Conservation (phyloP, 169 alveolate species). For the Plasmodium cynomolgi region DNA sequence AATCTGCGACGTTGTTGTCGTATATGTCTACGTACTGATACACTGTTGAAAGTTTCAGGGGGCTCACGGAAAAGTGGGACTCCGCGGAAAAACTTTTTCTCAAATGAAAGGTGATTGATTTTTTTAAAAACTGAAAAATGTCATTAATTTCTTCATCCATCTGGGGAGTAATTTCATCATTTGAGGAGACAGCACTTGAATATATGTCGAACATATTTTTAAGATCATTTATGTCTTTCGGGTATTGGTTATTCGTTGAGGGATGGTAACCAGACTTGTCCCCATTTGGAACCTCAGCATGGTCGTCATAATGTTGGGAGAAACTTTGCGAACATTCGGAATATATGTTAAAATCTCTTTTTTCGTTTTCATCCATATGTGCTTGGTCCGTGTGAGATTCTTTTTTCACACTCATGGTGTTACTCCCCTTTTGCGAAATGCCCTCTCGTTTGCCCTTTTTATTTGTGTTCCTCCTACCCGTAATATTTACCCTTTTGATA, state of each 20-base stretch:
- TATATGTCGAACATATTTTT: conserved; percentile 86
- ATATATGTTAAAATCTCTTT: background rate
- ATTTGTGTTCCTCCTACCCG: background rate
- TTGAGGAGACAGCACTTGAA: conserved; percentile 90
- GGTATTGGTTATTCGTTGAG: background rate
- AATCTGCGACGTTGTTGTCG: conserved; percentile 88
- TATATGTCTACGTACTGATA: conserved; percentile 85
- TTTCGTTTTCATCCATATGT: background rate
- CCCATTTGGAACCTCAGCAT: background rate
- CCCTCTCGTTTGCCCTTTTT: background rate
- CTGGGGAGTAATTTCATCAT: conserved; percentile 77
- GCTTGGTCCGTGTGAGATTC: background rate
- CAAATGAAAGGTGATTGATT: conserved; percentile 87
- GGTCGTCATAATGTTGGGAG: background rate
- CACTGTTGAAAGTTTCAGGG: conserved; percentile 80
- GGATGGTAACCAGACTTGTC: background rate
- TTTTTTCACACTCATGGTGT: background rate
- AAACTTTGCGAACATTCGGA: background rate
- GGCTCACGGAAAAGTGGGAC: conserved; percentile 85
- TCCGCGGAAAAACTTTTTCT: conserved; percentile 94
- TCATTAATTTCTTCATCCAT: conserved; percentile 38
- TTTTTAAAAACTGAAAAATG: conserved; percentile 59
- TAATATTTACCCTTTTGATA: conserved; percentile 8
- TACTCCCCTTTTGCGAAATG: background rate
- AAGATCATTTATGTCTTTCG: conserved; percentile 72